Conservation (phyloP, 768 basidiomycete species). For the Nevesoporus exiguus region DNA sequence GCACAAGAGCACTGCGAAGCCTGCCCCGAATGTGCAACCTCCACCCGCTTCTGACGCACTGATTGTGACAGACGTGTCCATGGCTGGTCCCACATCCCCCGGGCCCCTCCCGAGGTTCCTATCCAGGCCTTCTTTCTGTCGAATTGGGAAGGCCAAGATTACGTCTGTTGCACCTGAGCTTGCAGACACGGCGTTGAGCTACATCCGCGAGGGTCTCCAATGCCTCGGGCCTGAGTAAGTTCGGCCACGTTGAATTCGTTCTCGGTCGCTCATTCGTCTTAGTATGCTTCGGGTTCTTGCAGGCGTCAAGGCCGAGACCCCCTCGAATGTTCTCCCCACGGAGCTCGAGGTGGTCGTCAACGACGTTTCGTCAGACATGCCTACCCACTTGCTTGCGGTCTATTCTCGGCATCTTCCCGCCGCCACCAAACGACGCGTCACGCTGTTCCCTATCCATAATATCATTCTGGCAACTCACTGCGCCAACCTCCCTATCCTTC, state of each 20-base stretch:
- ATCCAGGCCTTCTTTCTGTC: constrained; percentile 17
- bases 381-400: constrained; percentile 32
- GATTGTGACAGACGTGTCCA: background rate
- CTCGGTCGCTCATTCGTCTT: constrained; percentile 7
- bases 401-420: constrained; percentile 26
- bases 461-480: constrained; percentile 34
- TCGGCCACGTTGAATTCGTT: accelerated
- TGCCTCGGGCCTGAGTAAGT: constrained; percentile 30
- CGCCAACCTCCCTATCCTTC: constrained; percentile 27
- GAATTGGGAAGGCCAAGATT: constrained; percentile 15
- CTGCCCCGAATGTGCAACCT: constrained; percentile 27
- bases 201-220: constrained; percentile 28
- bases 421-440: constrained; percentile 29
- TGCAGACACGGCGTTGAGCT: constrained; percentile 19
- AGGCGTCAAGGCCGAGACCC: constrained; percentile 22
- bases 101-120: constrained; percentile 25
- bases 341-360: constrained; percentile 26
- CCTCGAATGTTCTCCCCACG: constrained; percentile 25
- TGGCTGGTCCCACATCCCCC: constrained; percentile 4
- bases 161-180: constrained; percentile 26
- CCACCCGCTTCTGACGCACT: constrained; percentile 13
- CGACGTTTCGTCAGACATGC: constrained; percentile 31
- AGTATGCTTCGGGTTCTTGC: constrained; percentile 34
- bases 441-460: constrained; percentile 36
- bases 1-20: constrained; percentile 24